Base-by-base conservation (phyloP, 1,284 basidiomycete species). In the Apiotrichum laibachii region DNA sequence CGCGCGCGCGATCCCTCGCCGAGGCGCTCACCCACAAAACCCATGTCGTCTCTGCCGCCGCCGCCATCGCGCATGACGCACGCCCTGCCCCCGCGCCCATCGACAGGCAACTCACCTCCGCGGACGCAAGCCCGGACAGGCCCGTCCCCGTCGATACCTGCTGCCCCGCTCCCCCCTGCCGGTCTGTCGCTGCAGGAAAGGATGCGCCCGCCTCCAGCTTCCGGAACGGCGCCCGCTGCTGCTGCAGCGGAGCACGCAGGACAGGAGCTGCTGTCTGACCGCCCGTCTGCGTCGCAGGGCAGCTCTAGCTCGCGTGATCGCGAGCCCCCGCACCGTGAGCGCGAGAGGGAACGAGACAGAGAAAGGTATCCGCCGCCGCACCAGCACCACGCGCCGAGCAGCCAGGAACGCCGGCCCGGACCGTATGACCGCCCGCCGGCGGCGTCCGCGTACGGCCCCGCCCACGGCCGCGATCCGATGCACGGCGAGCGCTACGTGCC, bases 51-150 rank as follows among this genome's bases (percentile, higher is more conserved):
- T 3, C 26, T 31, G 26, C 26, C 26, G 26, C 26, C 26, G 26
- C 26, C 26, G 26, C 37, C 54, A 7, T 16, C 34, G 16, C 51
- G 39, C 13, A 40, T n/a, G 21, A 57, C 56, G 11, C 56, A 57
- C 47, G 42, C 51, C 11, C 56, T 58, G 19, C 56, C 52, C 7
- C n/a, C 51, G 2, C 35, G 26, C 19, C 44, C 45, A 16, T 6
- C 44, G 12, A 26, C 31, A 11, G 34, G 31, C 19, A 16, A 22
- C 10, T 22, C 42, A 5, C 19, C 42, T n/a, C 19, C 40, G 22
- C 22, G 26, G 18, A 4, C 22, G 45, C 37, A n/a, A n/a, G 26
- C 26, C 26, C 4, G 4, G 26, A 3, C 26, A 3, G 26, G 26
- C 26, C 26, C 26, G 26, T 31, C 26, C 4, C 26, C 26, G 26